A percentile compares a stretch with the other conserved stretches of the same genome.
phyloP scores from a whole-genome alignment of 1,284 basidiomycete species.

The Trichosporon asahii region DNA sequence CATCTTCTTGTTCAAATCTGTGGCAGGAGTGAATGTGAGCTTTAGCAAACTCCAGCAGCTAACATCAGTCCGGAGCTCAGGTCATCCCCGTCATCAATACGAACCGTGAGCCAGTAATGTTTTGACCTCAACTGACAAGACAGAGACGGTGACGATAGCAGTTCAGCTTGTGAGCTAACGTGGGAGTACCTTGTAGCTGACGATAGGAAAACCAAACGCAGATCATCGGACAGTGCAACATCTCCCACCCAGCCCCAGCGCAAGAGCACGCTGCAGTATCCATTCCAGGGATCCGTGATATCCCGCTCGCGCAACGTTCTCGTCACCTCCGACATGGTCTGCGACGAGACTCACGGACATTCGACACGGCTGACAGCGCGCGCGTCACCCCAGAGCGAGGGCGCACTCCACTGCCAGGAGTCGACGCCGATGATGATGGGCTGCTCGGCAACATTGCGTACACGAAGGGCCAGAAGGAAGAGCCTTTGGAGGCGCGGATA shows the following conservation, averaged over 20 bases:
- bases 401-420: conserved; percentile 8
- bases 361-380: conserved; percentile 43
- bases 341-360: conserved; percentile 47
- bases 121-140: neutral
- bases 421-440: conserved; percentile 57
- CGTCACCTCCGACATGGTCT: conserved; percentile 15
- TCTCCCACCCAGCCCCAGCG: conserved; percentile 71
- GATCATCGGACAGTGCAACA: conserved; percentile 93
- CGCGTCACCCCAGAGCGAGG: conserved; percentile 21
- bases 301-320: neutral
- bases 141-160: conserved; percentile 86
- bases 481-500: conserved; percentile 64
- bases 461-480: conserved; percentile 55
- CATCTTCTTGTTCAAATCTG: conserved; percentile 90
- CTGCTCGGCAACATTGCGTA: conserved; percentile 45
- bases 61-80: conserved; percentile 33
- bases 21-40: conserved; percentile 62
- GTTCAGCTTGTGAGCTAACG: conserved; percentile 75
- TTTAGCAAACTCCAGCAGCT: neutral
- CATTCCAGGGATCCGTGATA: neutral
- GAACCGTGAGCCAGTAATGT: conserved; percentile 60
- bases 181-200: neutral
- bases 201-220: conserved; percentile 68
- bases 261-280: neutral
- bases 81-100: conserved; percentile 87